A percentile compares a stretch with the other conserved stretches of the same genome.
Evolutionary conservation across 352 stramenopile genomes (phyloP).

Genomic region (Blastocystis hominis): DNA sequence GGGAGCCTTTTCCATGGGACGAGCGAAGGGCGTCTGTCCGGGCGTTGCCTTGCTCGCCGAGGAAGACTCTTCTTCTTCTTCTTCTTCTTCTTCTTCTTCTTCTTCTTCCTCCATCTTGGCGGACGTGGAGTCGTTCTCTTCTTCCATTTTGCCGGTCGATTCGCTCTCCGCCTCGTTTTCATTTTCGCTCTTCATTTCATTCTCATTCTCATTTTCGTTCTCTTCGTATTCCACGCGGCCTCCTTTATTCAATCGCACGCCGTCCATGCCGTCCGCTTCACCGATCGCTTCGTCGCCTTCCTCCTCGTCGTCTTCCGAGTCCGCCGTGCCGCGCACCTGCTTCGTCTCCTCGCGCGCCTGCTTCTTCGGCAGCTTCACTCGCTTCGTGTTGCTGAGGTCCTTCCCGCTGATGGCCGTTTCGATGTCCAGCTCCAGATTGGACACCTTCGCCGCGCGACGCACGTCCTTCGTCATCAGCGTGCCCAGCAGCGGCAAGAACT

Average conservation of each 20-base stretch:
- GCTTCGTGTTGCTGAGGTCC: slow-evolving; percentile 11
- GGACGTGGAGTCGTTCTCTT: background rate
- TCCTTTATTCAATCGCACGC: slow-evolving; percentile 71
- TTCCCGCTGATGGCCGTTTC: slow-evolving; percentile 28
- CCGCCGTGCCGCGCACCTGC: slow-evolving; percentile 62
- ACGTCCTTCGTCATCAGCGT: slow-evolving; percentile 44
- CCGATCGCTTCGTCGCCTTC: slow-evolving; percentile 74
- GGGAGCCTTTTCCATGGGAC: background rate
- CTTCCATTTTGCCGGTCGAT: background rate
- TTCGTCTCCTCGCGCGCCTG: slow-evolving; percentile 65
- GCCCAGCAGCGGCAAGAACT: slow-evolving; percentile 16
- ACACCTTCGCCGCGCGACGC: background rate
- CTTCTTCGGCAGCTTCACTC: slow-evolving; percentile 21
- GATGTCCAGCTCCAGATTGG: background rate
- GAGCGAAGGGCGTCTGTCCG: background rate
- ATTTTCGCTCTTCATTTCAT: slow-evolving; percentile 57
- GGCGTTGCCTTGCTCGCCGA: background rate
- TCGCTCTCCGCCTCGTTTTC: slow-evolving; percentile 57
- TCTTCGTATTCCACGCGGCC: slow-evolving; percentile 72
- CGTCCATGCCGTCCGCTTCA: slow-evolving; percentile 71
- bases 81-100: slow-evolving; percentile 65
- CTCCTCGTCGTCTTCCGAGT: slow-evolving; percentile 59
- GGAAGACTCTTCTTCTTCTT: slow-evolving; percentile 55
- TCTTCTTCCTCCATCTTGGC: slow-evolving; percentile 57
- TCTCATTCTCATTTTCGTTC: slow-evolving; percentile 63